phyloP scores from a whole-genome alignment of 345 rosid genomes.

The Lagerstroemia speciosa region DNA sequence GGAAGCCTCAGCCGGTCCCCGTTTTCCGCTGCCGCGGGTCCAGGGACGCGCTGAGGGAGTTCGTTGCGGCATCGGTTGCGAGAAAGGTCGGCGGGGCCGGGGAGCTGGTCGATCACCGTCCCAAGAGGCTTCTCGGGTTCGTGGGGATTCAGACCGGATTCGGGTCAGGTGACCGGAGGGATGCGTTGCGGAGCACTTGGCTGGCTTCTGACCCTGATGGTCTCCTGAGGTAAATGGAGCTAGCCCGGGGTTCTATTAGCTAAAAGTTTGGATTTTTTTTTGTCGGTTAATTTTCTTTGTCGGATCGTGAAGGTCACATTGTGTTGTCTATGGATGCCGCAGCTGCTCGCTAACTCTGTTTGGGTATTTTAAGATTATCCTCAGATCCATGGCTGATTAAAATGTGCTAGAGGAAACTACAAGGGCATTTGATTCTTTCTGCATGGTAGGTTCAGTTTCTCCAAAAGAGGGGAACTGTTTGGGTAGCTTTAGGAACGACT shows the following conservation, averaged over 20 bases:
- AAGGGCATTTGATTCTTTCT: neutral
- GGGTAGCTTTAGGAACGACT: neutral
- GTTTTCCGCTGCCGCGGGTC: constrained; percentile 54
- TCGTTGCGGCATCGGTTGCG: constrained; percentile 23
- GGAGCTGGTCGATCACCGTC: constrained; percentile 9
- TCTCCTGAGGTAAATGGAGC: constrained; percentile 43
- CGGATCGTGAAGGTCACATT: neutral
- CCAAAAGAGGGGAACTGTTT: neutral
- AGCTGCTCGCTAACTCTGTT: neutral
- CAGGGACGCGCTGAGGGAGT: constrained; percentile 44
- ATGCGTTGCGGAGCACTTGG: constrained; percentile 58
- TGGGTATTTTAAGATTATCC: neutral
- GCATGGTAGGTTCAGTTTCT: neutral
- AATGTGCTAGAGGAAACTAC: neutral
- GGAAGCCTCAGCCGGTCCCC: constrained; percentile 24
- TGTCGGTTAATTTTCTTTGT: neutral
- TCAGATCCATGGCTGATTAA: neutral
- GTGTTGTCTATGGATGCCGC: neutral
- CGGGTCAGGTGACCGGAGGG: constrained; percentile 44
- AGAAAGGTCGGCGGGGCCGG: constrained; percentile 28
- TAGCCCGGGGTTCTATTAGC: neutral
- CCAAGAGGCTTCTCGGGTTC: constrained; percentile 57
- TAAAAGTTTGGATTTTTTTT: neutral
- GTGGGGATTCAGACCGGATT: constrained; percentile 80
- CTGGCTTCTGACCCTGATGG: constrained; percentile 68